Evolutionary conservation across 2,329 filamentous ascomycete genomes (phyloP).

Genomic region (Colletotrichum simmondsii): DNA sequence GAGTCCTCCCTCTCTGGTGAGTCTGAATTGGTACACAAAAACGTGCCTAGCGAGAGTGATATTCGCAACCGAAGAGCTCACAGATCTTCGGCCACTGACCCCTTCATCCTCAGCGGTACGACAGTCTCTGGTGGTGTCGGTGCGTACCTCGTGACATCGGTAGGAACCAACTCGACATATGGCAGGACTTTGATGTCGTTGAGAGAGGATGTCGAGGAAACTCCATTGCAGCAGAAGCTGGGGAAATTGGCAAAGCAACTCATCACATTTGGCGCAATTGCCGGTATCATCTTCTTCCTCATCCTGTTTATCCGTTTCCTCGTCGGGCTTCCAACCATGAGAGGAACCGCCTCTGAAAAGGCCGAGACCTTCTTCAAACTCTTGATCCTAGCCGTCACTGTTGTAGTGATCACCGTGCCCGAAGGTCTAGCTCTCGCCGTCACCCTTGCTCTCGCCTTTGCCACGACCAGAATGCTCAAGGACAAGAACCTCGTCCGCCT

Average conservation of each 20-base stretch:
- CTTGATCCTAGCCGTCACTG: conserved; percentile 67
- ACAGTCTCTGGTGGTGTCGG: conserved; percentile 83
- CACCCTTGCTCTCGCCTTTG: conserved; percentile 70
- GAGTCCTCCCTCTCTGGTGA: conserved; percentile 83
- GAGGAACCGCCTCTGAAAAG: conserved; percentile 54
- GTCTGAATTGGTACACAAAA: conserved; percentile 78
- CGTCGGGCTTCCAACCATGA: conserved; percentile 40
- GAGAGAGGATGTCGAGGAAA: conserved; percentile 80
- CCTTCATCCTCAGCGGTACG: conserved; percentile 83
- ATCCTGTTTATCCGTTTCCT: conserved; percentile 54
- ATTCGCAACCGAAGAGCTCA: conserved; percentile 63
- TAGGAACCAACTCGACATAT: conserved; percentile 78
- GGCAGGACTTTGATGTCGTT: conserved; percentile 84
- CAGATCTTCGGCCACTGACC: conserved; percentile 72
- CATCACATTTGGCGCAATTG: conserved; percentile 52
- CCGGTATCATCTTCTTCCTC: conserved; percentile 54
- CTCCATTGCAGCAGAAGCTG: conserved; percentile 81
- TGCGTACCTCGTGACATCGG: conserved; percentile 79
- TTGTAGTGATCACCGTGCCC: conserved; percentile 69
- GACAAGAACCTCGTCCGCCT: conserved; percentile 72
- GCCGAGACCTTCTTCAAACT: conserved; percentile 67
- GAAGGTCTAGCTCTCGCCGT: conserved; percentile 72
- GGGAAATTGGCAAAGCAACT: conserved; percentile 84
- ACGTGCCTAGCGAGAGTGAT: conserved; percentile 69
- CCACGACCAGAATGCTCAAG: conserved; percentile 70